Evolutionary conservation across 495 filamentous ascomycete species (phyloP), one percentile per base, ranked within the genome.

Genomic region (Penicillium alfredii): DNA sequence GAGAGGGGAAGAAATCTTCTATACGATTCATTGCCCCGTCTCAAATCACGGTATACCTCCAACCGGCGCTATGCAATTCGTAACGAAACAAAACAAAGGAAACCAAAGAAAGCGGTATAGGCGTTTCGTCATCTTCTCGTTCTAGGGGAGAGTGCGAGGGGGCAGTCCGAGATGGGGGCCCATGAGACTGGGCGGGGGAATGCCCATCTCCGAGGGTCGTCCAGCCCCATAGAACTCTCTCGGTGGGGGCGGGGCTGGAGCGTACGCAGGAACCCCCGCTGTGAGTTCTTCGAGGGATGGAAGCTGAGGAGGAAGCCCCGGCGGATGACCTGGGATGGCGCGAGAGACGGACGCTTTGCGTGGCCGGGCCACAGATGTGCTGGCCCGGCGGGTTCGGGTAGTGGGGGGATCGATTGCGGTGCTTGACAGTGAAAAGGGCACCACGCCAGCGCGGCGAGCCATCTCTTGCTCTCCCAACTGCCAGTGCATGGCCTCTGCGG

Each of bases 401-500:
- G 59, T 46, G 6, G 75, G 61, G 14, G 76, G 73, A 51, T 80
- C 77, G 35, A 77, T 64, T 15, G 74, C 67, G 30, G 73, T 64
- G 33, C 68, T 76, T 21, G 80, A 81, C 25, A 84, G 67, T 17
- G 81, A 76, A 55, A 90, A 93, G 3, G 85, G 86, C 24, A 84
- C 76, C 20, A 84, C 82, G 11, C 87, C 86, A n/a, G 87, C 87
- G 38, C 87, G 82, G 37, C 81, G 74, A 20, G 86, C 86, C 84
- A 98, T 96, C 40, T 96, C 92, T 47, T 76, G 68, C 58, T 94
- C 89, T 34, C 92, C 92, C 12, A 98, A 63, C 51, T 93, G 84
- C 92, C 92, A 98, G 63, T 98, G 92, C 89, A 95, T 95, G 10
- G 85, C 86, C 64, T 98, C 92, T 19, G 85, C 90, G 5, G 92